Base-by-base conservation (phyloP, 257 asterid species). In the Prunella vulgaris region DNA sequence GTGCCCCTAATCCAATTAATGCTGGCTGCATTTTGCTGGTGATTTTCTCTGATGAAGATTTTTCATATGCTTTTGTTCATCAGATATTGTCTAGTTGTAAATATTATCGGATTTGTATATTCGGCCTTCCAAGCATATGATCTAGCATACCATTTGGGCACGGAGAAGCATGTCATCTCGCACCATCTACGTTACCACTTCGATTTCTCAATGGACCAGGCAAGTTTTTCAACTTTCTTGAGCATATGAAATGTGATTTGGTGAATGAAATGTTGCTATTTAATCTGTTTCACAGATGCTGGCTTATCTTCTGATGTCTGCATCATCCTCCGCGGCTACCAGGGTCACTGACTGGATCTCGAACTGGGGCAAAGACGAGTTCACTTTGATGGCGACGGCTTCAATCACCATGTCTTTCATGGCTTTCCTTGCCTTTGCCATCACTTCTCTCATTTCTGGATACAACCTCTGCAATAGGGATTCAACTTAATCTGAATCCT, bases 311-410 rank as follows among this genome's bases (percentile, higher is more conserved):
- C 80, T 92, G 17, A 83, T 87, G 84, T 89, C 98, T 22, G 92
- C 98, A 35, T 92, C 96, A 8, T 89, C 96, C 2, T 84, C 96
- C 1, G 88, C 96, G 20, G 97, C 98, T 5, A 88, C 96, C 1
- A 76, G 98, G 80, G 96, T 92, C 59, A 78, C 77, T 3, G 98
- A 90, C 64, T 90, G 98, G 97, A 82, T 83, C 12, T 68, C 82
- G 0, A 89, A 90, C 66, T 92, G 98, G 98, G 98, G 96, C 53
- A 84, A 78, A 65, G 98, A 92, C 33, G 81, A 85, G 66, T 92
- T 92, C 76, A 87, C 97, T 3, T 53, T 78, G 72, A 86, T 85
- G 92, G 98, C 98, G 4, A 84, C 77, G 61, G 97, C 88, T 57
- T 85, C 98, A 0, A 81, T 92, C 4, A 82, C 87, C 17, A 66